These are phyloP conservation scores for Rhodotorula sphaerocarpa DNA, from an alignment of 768 basidiomycete species.

Conservation along the genomic window DNA sequence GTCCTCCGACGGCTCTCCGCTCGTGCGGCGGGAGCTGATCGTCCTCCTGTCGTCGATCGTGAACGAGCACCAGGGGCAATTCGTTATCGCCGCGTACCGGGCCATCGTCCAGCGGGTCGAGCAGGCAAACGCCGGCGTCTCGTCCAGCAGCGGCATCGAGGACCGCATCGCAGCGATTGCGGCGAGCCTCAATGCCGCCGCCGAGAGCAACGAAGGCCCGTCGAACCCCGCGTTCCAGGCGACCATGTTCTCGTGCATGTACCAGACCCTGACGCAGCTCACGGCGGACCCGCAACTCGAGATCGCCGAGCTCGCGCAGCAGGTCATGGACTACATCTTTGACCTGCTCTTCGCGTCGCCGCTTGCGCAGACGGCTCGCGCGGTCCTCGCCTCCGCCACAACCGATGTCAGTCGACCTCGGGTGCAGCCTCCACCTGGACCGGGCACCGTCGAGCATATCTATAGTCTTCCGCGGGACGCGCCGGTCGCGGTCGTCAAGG, in stretches of 20 bases:
- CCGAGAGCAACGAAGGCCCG: conserved; percentile 31
- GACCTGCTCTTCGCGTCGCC: conserved; percentile 56
- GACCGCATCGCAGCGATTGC: conserved; percentile 38
- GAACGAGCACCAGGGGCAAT: conserved; percentile 92
- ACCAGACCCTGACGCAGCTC: conserved; percentile 63
- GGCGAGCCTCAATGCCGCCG: conserved; percentile 30
- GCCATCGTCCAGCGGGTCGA: conserved; percentile 77
- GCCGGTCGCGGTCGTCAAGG: not conserved
- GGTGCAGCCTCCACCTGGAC: conserved; percentile 7
- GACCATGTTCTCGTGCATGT: conserved; percentile 82
- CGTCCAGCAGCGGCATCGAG: conserved; percentile 13
- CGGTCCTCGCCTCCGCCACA: conserved; percentile 15
- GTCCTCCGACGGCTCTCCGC: conserved; percentile 88
- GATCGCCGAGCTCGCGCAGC: conserved; percentile 81
- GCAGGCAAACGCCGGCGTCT: conserved; percentile 12
- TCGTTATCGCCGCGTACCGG: conserved; percentile 91
- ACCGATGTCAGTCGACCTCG: conserved; percentile 29
- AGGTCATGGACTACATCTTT: conserved; percentile 83
- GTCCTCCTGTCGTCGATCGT: conserved; percentile 85
- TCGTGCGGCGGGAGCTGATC: conserved; percentile 89
- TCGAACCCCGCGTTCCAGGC: conserved; percentile 34
- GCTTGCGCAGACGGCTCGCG: conserved; percentile 27
- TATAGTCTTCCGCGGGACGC: not conserved
- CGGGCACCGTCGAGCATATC: conserved; percentile 17
- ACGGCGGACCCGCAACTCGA: conserved; percentile 88